Conservation (phyloP, 73 alveolate species). For the Durusdinium trenchii region DNA sequence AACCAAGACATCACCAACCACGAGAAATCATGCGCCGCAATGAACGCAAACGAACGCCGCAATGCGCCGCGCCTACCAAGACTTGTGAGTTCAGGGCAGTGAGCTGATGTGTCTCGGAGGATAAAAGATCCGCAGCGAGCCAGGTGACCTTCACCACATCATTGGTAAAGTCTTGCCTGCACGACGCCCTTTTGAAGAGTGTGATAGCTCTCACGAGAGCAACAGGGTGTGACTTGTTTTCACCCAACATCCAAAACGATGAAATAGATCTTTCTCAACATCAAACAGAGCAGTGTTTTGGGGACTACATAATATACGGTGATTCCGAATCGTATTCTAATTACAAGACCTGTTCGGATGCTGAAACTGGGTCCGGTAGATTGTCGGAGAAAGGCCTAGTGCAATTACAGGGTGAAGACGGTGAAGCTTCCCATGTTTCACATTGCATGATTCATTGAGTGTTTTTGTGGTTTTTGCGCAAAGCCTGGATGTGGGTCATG, state of each 20-base stretch:
- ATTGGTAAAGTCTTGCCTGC: conserved; percentile 50
- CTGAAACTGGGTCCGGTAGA: background rate
- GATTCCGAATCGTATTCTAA: background rate
- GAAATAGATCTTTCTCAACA: background rate
- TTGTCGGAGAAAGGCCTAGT: too few species aligned
- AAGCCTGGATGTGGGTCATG: too few species aligned
- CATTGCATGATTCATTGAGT: too few species aligned
- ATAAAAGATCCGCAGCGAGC: background rate
- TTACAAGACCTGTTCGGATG: background rate
- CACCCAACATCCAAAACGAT: background rate
- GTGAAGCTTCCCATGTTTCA: too few species aligned
- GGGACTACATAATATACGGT: background rate
- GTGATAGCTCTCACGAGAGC: background rate
- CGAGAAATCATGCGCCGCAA: background rate
- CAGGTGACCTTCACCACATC: conserved; percentile 40
- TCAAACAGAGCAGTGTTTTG: background rate
- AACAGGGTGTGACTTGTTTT: background rate
- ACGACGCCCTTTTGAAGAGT: background rate
- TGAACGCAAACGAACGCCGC: background rate
- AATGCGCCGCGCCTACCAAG: conserved; percentile 23
- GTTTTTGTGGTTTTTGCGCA: too few species aligned
- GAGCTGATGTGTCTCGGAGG: conserved; percentile 8
- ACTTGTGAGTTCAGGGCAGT: background rate
- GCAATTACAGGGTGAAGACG: too few species aligned
- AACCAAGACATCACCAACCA: background rate